Conservation (phyloP, 176 grass and related monocot genomes). For the Bromus sterilis region DNA sequence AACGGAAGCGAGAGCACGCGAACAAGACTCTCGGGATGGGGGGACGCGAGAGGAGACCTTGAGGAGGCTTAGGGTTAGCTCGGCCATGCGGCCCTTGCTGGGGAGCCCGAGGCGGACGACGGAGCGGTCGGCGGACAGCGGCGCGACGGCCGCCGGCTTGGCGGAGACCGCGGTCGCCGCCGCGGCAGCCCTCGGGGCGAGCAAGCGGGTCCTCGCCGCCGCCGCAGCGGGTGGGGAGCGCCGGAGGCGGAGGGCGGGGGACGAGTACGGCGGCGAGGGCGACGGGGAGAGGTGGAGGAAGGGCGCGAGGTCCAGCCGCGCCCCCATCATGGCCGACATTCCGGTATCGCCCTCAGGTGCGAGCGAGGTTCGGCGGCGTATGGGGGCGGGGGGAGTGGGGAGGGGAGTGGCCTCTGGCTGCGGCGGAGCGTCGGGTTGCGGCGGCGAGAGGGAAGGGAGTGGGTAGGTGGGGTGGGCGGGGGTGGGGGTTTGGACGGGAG, state of each 20-base stretch:
- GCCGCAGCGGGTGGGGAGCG: neutral
- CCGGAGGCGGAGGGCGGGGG: neutral
- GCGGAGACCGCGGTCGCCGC: slow-evolving; percentile 21
- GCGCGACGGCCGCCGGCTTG: neutral
- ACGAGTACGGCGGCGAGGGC: neutral
- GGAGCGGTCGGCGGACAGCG: slow-evolving; percentile 29
- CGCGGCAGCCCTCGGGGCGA: slow-evolving; percentile 4
- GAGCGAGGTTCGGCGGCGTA: too few species aligned
- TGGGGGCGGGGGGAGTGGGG: too few species aligned
- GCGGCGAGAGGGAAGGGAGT: neutral
- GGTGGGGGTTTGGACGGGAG: neutral
- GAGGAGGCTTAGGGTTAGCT: slow-evolving; percentile 85
- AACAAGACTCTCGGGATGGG: neutral
- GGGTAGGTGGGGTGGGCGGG: neutral
- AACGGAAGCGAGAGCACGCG: neutral
- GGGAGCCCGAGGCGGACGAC: slow-evolving; percentile 79
- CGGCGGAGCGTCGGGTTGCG: slow-evolving; percentile 19
- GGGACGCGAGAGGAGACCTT: slow-evolving; percentile 47
- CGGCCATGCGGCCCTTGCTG: slow-evolving; percentile 92
- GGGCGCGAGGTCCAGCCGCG: neutral
- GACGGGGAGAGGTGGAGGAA: neutral
- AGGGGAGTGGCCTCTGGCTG: neutral
- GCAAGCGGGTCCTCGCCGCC: neutral
- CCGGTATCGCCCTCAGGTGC: neutral
- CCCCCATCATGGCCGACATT: slow-evolving; percentile 32